Base-by-base conservation (phyloP, 345 rosid species). In the Luvunga scandens region DNA sequence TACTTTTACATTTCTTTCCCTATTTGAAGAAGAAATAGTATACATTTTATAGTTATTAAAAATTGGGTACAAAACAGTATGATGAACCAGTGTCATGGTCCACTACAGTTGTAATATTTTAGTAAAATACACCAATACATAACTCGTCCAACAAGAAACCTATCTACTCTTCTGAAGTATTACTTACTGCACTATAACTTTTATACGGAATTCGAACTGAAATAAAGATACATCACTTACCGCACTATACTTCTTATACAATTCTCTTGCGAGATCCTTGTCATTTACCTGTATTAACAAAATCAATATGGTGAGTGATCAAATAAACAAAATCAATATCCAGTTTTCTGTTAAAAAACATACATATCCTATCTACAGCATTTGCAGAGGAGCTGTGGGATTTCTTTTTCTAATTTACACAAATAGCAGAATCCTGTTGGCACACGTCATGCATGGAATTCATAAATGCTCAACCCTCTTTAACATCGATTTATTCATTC, bases 211-310 rank as follows among this genome's bases (percentile, higher is more conserved):
- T 14, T 62, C 21, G 3, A 62, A 62, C 8, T 53, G 18, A 50
- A 50, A 70, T 10, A 71, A 28, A 18, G 9, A 42, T 57, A 81
- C 6, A 69, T 42, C 57, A 13, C 72, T 69, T 79, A 95, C 99
- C 80, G 90, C 97, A 83, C 98, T 95, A 71, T 91, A 93, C 82
- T 95, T 95, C 81, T 95, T 93, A 85, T 95, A 95, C 84, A 95
- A 81, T 84, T 95, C 99, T 76, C 93, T 95, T 33, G 92, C 87
- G 71, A 95, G 91, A 86, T 93, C 99, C 83, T 92, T 92, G 76
- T 92, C 97, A 79, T 91, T 87, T 55, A 90, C 89, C 99, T 95
- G 85, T 78, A 76, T 66, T 45, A 69, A 73, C 42, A 39, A 66
- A 61, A 75, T 84, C 66, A 81, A 57, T 53, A 48, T 34, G 16